Evolutionary conservation across 2,329 filamentous ascomycete species (phyloP).

Genomic region (Sphaerulina vaccinii): DNA sequence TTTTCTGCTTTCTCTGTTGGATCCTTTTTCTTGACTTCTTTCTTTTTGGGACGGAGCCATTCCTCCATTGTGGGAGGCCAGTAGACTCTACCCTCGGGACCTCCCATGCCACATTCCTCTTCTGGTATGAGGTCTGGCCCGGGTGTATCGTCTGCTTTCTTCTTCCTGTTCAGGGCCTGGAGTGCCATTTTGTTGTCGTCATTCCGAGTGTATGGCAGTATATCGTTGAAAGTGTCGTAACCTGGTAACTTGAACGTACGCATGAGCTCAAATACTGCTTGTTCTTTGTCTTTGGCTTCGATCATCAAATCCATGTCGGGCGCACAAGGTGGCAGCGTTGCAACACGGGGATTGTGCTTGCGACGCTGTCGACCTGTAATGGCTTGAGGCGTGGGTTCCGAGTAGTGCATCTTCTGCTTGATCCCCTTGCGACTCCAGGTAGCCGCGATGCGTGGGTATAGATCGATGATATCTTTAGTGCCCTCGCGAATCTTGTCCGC

Average conservation of each 20-base stretch:
- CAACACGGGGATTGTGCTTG: constrained; percentile 80
- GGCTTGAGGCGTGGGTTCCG: constrained; percentile 73
- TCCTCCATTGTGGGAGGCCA: constrained; percentile 90
- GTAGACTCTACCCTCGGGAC: constrained; percentile 76
- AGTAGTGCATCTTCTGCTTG: constrained; percentile 96
- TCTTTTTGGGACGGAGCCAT: constrained; percentile 80
- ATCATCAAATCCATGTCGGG: constrained; percentile 96
- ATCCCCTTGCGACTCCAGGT: constrained; percentile 85
- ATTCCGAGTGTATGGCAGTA: constrained; percentile 71
- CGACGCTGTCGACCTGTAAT: constrained; percentile 75
- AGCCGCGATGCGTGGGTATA: constrained; percentile 74
- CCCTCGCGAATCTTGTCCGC: constrained; percentile 71
- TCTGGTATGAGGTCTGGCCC: constrained; percentile 51
- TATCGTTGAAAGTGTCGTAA: constrained; percentile 70
- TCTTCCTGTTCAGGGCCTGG: constrained; percentile 43
- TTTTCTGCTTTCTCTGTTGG: constrained; percentile 37
- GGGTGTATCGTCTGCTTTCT: constrained; percentile 39
- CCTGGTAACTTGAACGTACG: constrained; percentile 80
- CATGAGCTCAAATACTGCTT: constrained; percentile 94
- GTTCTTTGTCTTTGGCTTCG: constrained; percentile 96
- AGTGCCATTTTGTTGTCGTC: constrained; percentile 66
- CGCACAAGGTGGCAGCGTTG: constrained; percentile 76
- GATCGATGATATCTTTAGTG: constrained; percentile 72
- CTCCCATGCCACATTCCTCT: constrained; percentile 82
- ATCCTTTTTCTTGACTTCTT: constrained; percentile 59